Base-by-base conservation (phyloP, 768 basidiomycete genomes). In the Naganishia vishniacii region DNA sequence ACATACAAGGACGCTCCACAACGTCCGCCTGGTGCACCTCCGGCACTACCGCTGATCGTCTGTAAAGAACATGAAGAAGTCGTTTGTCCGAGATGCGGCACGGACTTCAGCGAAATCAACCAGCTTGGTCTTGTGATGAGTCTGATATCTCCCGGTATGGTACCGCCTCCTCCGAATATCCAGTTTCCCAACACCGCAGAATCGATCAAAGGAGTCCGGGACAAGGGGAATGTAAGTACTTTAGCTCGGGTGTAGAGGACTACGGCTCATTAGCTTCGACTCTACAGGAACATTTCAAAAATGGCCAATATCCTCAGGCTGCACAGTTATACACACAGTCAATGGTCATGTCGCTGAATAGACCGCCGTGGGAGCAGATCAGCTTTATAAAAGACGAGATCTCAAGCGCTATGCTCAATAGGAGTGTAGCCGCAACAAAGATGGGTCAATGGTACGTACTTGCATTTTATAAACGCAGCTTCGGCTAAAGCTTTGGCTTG, bases 361-460 rank as follows among this genome's bases (percentile, higher is more conserved):
- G 94, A 26, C 87, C 91, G 1, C 85, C 88, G 41, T 97, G 93
- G 89, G 94, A 98, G 74, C 80, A 83, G n/a, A 85, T 86, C 62
- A 83, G 83, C 32, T 73, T 89, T 67, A 84, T 89, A 79, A 84
- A 89, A 63, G 95, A 99, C 69, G 95, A 99, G 72, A 82, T 95
- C 48, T 87, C 89, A 13, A 87, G 90, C 29, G 83, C 91, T 66
- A 75, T 99, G 53, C 91, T 90, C 65, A 99, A 99, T 77, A 84
- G 95, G 58, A 89, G 90, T 16, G 90, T 92, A 0, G 87, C 95
- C 8, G 87, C 86, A 77, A 83, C 84, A 63, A 88, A 89, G 67
- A 78, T 84, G 15, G 84, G 84, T 11, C 89, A 93, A 76, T 86
- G 72, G 77, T 77, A 53, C 49, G 77, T 69, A n/a, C 1, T 5